phyloP scores from a whole-genome alignment of 1,284 basidiomycete species.

The Microbotryomycetes sp. region DNA sequence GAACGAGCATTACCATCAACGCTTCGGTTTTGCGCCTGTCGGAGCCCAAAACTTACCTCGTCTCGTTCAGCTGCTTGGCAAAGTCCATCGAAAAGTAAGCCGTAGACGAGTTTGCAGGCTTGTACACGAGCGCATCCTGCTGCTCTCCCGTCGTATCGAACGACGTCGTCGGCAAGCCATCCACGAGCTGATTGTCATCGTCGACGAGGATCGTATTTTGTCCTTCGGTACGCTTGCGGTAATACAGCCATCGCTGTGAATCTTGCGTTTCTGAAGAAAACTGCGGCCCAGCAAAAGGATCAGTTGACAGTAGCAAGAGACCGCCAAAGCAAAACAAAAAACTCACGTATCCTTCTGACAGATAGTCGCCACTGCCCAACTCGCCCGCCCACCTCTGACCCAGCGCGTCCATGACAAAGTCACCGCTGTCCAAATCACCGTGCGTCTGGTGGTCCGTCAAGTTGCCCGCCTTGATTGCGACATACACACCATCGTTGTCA shows the following conservation, averaged over 20 bases:
- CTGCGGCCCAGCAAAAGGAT: background rate
- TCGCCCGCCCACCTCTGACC: slow-evolving; percentile 95
- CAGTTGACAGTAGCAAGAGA: slow-evolving; percentile 33
- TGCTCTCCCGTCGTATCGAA: slow-evolving; percentile 55
- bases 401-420: slow-evolving; percentile 91
- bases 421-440: slow-evolving; percentile 41
- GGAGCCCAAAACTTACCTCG: slow-evolving; percentile 37
- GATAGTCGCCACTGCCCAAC: slow-evolving; percentile 81
- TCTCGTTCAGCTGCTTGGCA: slow-evolving; percentile 66
- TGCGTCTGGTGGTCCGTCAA: slow-evolving; percentile 48
- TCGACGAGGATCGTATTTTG: slow-evolving; percentile 89
- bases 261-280: slow-evolving; percentile 47
- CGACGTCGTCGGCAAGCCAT: slow-evolving; percentile 54
- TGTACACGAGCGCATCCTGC: slow-evolving; percentile 61
- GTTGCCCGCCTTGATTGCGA: slow-evolving; percentile 79
- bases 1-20: background rate
- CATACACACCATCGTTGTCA: slow-evolving; percentile 69
- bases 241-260: slow-evolving; percentile 75
- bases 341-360: slow-evolving; percentile 42
- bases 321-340: slow-evolving; percentile 27
- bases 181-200: slow-evolving; percentile 70
- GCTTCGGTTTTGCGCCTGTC: background rate
- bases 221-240: slow-evolving; percentile 88
- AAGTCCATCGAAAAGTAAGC: slow-evolving; percentile 79
- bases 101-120: slow-evolving; percentile 60